Conservation (phyloP, 2,329 filamentous ascomycete genomes). For the Arthrinium puccinioides region DNA sequence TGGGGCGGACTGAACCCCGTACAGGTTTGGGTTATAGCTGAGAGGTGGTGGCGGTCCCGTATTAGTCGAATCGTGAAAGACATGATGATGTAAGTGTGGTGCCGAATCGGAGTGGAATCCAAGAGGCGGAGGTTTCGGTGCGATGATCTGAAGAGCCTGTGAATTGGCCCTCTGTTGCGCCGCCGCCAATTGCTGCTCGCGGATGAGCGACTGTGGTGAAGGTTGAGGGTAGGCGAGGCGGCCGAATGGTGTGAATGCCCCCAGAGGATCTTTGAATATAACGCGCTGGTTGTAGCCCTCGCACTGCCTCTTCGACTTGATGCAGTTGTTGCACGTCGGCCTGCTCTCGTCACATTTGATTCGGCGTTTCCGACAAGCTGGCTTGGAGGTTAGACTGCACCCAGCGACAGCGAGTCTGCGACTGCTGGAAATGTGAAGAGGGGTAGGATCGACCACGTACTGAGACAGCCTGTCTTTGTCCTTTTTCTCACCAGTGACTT, state of each 20-base stretch:
- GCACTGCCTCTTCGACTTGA: constrained; percentile 77
- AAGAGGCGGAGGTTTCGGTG: constrained; percentile 39
- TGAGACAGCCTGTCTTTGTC: constrained; percentile 90
- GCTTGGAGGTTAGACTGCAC: constrained; percentile 8
- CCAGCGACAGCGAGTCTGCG: not conserved
- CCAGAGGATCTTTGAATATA: constrained; percentile 68
- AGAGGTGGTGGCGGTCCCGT: constrained; percentile 15
- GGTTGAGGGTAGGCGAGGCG: constrained; percentile 37
- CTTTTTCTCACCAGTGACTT: constrained; percentile 53
- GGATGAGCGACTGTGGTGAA: constrained; percentile 37
- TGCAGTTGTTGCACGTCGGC: constrained; percentile 75
- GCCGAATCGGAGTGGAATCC: constrained; percentile 25
- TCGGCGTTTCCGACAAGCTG: constrained; percentile 84
- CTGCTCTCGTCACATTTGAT: constrained; percentile 96
- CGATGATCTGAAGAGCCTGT: constrained; percentile 37
- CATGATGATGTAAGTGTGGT: constrained; percentile 18
- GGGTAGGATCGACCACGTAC: constrained; percentile 40
- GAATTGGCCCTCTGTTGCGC: constrained; percentile 30
- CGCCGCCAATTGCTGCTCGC: constrained; percentile 33
- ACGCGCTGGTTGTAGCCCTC: constrained; percentile 79
- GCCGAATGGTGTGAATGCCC: constrained; percentile 42
- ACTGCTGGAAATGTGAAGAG: constrained; percentile 5
- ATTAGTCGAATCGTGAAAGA: no score
- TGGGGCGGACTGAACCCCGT: constrained; percentile 10
- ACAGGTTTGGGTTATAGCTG: constrained; percentile 15